A percentile compares a stretch with the other conserved stretches of the same genome.
phyloP scores from a whole-genome alignment of 1,284 basidiomycete genomes.

The Baeospora myosura region DNA sequence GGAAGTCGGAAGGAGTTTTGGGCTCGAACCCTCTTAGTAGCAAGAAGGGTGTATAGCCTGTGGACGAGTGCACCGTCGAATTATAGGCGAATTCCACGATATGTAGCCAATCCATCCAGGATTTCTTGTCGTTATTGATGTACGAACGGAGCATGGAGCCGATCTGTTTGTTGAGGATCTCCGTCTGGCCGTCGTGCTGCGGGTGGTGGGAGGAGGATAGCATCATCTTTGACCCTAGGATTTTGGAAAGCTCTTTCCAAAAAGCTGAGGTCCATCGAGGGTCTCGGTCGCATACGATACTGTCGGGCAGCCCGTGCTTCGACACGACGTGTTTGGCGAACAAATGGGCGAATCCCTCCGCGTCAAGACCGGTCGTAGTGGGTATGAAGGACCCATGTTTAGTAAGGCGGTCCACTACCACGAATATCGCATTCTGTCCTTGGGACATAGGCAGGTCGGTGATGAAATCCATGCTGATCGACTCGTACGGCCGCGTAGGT shows the following conservation, averaged over 20 bases:
- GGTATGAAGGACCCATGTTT: neutral
- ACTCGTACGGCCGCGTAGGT: neutral
- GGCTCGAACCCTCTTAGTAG: constrained; percentile 1
- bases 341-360: constrained; percentile 1
- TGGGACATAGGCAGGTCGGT: neutral
- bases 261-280: constrained; percentile 19
- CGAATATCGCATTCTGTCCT: neutral
- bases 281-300: constrained; percentile 18
- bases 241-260: constrained; percentile 18
- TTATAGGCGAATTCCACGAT: constrained; percentile 3
- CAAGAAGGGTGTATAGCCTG: constrained; percentile 8
- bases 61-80: constrained; percentile 3
- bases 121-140: constrained; percentile 11
- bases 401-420: neutral
- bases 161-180: constrained; percentile 12
- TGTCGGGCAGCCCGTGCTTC: constrained; percentile 18
- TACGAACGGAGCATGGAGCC: constrained; percentile 13
- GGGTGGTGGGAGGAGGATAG: constrained; percentile 27
- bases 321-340: constrained; percentile 14
- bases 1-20: constrained; percentile 5
- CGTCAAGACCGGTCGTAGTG: neutral
- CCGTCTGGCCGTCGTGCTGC: constrained; percentile 20
- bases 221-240: constrained; percentile 19
- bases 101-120: constrained; percentile 14
- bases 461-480: neutral